Evolutionary conservation across 345 rosid genomes (phyloP), one percentile per base, ranked within the genome.

Genomic region (Eucalyptus virginea): DNA sequence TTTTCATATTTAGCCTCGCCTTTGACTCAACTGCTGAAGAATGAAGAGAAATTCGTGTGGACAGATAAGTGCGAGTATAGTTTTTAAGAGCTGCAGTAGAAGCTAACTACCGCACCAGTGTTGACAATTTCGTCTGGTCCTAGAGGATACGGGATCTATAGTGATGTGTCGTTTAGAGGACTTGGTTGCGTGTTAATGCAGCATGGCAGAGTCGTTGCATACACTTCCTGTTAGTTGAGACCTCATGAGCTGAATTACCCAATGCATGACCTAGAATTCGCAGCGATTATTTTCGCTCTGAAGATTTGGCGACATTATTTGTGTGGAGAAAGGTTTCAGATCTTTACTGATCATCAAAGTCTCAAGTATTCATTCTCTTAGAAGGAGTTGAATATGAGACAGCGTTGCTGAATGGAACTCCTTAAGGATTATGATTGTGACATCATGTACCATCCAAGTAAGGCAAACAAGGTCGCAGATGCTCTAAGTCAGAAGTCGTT

Each of bases 191-290:
- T 49, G 51, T 49, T 49, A 49, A 49, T 49, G 0, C 0, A 49
- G 18, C 51, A 49, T 49, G 51, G 51, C 7, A 49, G 0, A 15
- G 18, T 15, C 0, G 1, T 49, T 49, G 51, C 51, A 49, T 49
- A 49, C 7, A 0, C 18, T 0, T 49, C 6, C 18, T 0, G 0
- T 49, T 0, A 15, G 0, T 49, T 49, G 6, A 49, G 51, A 49
- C 0, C 3, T 49, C 18, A 49, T 49, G 51, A 49, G 51, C 3
- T 49, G 0, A 49, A 49, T 49, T 49, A 49, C 3, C 0, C 0
- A 0, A 49, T 0, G 18, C 51, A 49, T 49, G 51, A 49, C 51
- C 18, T 49, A 49, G 51, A 49, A 49, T 2, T 15, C 3, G 3
- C 18, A 49, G 1, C 1, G 18, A 49, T 49, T 49, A 49, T 49